A percentile compares a stretch with the other conserved stretches of the same genome.
phyloP scores from a whole-genome alignment of 768 basidiomycete genomes.

The Serpula lacrymans region DNA sequence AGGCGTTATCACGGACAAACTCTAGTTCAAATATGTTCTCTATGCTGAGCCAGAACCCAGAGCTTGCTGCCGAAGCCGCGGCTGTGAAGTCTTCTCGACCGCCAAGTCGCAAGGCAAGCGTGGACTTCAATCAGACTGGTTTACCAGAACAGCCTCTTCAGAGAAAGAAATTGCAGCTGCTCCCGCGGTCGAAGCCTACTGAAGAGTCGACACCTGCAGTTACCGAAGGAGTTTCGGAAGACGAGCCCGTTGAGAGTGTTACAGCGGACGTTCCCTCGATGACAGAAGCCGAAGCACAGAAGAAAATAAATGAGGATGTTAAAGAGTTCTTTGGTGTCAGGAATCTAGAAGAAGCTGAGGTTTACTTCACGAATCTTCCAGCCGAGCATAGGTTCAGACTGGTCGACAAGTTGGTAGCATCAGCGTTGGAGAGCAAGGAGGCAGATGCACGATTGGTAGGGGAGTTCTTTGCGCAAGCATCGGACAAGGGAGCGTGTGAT shows the following conservation, averaged over 20 bases:
- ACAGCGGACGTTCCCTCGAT: slow-evolving; percentile 38
- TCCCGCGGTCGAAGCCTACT: slow-evolving; percentile 74
- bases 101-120: slow-evolving; percentile 47
- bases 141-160: slow-evolving; percentile 45
- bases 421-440: slow-evolving; percentile 79
- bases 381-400: slow-evolving; percentile 58
- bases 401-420: slow-evolving; percentile 70
- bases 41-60: slow-evolving; percentile 67
- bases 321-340: slow-evolving; percentile 88
- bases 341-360: slow-evolving; percentile 82
- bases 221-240: slow-evolving; percentile 48
- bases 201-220: slow-evolving; percentile 41
- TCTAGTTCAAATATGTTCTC: slow-evolving; percentile 87
- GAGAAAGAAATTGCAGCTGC: slow-evolving; percentile 69
- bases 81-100: slow-evolving; percentile 48
- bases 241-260: slow-evolving; percentile 44
- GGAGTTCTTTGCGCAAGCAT: slow-evolving; percentile 65
- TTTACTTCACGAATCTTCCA: slow-evolving; percentile 77
- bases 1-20: slow-evolving; percentile 74
- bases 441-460: slow-evolving; percentile 75
- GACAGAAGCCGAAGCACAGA: slow-evolving; percentile 63
- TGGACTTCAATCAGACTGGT: slow-evolving; percentile 45
- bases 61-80: slow-evolving; percentile 50
- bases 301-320: slow-evolving; percentile 75
- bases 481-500: slow-evolving; percentile 58